These are phyloP conservation scores for Leptographium procerum DNA, from an alignment of 2,329 filamentous ascomycete species.

Conservation along the genomic window DNA sequence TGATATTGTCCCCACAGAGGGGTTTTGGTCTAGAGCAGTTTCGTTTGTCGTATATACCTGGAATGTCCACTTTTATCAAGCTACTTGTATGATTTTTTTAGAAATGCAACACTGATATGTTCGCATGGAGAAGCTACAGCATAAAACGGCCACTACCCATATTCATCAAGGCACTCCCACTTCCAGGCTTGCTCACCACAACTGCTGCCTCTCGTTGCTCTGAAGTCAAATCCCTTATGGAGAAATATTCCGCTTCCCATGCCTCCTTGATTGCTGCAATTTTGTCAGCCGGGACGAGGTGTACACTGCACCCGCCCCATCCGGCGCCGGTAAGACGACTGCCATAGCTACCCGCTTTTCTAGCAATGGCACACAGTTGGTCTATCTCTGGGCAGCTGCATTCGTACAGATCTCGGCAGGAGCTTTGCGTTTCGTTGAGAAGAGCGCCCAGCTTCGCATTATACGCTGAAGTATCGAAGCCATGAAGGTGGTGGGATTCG, in stretches of 20 bases:
- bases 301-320: conserved; percentile 94
- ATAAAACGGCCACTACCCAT: conserved; percentile 14
- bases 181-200: conserved; percentile 78
- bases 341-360: conserved; percentile 68
- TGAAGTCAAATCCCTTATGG: conserved; percentile 49
- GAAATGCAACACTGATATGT: too few relatives aligned
- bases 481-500: conserved; percentile 30
- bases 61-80: neutral
- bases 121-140: too few relatives aligned
- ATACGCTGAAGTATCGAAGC: conserved; percentile 46
- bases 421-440: conserved; percentile 82
- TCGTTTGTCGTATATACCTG: neutral
- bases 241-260: conserved; percentile 74
- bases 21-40: neutral
- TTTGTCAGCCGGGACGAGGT: conserved; percentile 76
- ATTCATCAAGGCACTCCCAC: conserved; percentile 50
- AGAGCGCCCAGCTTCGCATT: conserved; percentile 65
- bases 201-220: conserved; percentile 71
- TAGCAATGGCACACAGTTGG: conserved; percentile 69
- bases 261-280: conserved; percentile 67
- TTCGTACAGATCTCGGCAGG: conserved; percentile 78
- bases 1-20: neutral
- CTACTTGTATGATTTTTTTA: too few relatives aligned
- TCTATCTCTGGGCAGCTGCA: conserved; percentile 93
- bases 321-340: conserved; percentile 84